These are phyloP conservation scores for Parmelia sp. DNA, from an alignment of 495 filamentous ascomycete genomes.

Conservation along the genomic window DNA sequence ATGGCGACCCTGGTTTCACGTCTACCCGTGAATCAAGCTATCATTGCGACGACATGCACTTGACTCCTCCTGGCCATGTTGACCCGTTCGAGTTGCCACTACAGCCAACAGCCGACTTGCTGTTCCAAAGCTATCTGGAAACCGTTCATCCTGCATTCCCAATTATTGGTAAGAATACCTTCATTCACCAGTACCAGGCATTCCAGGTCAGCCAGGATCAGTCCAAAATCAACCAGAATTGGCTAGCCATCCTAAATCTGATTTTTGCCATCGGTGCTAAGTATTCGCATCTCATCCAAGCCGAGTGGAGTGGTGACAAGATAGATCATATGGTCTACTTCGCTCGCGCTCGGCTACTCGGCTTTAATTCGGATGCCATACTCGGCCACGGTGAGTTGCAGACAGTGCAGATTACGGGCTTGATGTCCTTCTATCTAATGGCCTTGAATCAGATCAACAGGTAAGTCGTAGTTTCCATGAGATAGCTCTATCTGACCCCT, in stretches of 20 bases:
- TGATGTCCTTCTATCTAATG: conserved; percentile 58
- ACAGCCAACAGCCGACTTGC: conserved; percentile 45
- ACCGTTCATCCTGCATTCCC: conserved; percentile 57
- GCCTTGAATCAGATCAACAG: conserved; percentile 57
- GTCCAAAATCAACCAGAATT: conserved; percentile 37
- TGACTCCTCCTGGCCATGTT: conserved; percentile 43
- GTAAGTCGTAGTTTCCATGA: conserved; percentile 35
- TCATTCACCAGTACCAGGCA: conserved; percentile 40
- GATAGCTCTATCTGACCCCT: neutral
- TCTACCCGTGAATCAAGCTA: conserved; percentile 46
- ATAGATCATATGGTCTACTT: conserved; percentile 56
- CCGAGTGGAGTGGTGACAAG: conserved; percentile 43
- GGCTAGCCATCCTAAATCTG: conserved; percentile 58
- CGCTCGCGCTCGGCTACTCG: conserved; percentile 53
- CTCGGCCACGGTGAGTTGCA: conserved; percentile 56
- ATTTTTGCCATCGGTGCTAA: conserved; percentile 60
- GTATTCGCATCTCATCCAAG: conserved; percentile 49
- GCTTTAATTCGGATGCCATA: conserved; percentile 47
- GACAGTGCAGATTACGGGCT: conserved; percentile 53
- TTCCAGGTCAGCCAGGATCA: conserved; percentile 36
- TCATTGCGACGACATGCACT: conserved; percentile 52
- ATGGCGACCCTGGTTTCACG: neutral
- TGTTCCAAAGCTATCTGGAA: conserved; percentile 52
- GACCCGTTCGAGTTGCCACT: conserved; percentile 50
- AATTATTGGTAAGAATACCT: conserved; percentile 48